Conservation (phyloP, 768 basidiomycete genomes). For the Pleurotus giganteus region DNA sequence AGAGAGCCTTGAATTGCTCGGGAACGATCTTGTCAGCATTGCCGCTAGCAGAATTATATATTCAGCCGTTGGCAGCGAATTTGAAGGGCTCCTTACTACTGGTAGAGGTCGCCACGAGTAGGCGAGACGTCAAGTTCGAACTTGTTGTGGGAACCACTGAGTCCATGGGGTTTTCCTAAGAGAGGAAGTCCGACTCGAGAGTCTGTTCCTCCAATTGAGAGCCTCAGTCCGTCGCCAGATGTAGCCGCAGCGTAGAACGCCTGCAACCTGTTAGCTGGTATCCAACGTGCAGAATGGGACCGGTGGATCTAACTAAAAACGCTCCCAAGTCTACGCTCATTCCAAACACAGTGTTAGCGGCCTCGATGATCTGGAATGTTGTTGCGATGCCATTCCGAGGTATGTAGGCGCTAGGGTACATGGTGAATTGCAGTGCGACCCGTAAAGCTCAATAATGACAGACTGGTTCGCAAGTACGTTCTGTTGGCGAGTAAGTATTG, state of each 20-base stretch:
- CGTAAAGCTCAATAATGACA: not conserved
- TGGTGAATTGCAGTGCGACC: no score
- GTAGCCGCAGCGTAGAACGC: not conserved
- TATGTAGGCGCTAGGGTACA: not conserved
- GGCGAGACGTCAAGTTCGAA: not conserved
- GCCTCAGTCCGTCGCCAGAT: not conserved
- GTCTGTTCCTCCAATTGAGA: not conserved
- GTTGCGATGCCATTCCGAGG: not conserved
- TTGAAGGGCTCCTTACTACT: not conserved
- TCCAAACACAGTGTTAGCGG: not conserved
- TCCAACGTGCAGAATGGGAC: no score
- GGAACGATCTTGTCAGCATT: not conserved
- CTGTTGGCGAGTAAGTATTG: not conserved
- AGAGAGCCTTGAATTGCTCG: not conserved
- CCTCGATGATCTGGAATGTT: not conserved
- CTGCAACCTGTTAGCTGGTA: not conserved
- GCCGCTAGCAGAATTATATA: not conserved
- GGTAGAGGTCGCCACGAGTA: not conserved
- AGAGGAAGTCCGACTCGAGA: not conserved
- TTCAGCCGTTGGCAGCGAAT: not conserved
- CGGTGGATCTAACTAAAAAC: not conserved
- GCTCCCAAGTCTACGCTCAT: not conserved
- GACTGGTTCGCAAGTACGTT: not conserved
- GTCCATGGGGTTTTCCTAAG: not conserved
- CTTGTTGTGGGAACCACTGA: not conserved